These are phyloP conservation scores for Ascomycota sp. DNA, from an alignment of 2,329 filamentous ascomycete genomes.

Conservation along the genomic window DNA sequence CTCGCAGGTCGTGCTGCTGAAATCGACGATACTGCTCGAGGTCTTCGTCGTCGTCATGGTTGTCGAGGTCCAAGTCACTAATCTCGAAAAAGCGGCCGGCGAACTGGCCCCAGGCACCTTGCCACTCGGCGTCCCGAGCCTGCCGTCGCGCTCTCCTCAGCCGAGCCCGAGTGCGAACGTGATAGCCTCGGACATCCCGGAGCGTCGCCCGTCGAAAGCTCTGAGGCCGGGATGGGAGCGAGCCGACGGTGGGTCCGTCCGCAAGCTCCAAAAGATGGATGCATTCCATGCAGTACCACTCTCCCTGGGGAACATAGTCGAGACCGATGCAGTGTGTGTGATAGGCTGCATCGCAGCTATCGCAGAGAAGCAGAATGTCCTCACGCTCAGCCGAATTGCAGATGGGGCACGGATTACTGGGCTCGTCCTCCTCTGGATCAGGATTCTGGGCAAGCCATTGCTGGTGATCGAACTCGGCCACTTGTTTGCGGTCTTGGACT, in stretches of 20 bases:
- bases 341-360: constrained; percentile 71
- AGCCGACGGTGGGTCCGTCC: constrained; percentile 5
- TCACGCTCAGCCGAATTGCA: constrained; percentile 66
- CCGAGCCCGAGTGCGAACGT: constrained; percentile 32
- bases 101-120: constrained; percentile 57
- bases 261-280: constrained; percentile 22
- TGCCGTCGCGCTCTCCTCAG: constrained; percentile 32
- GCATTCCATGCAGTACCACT: constrained; percentile 87
- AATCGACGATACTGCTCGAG: constrained; percentile 30
- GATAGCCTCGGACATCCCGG: constrained; percentile 12
- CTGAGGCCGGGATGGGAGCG: constrained; percentile 6
- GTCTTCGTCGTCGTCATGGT: constrained; percentile 40
- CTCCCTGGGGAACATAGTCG: constrained; percentile 48
- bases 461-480: constrained; percentile 68
- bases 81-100: constrained; percentile 38
- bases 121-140: constrained; percentile 65
- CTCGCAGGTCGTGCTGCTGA: constrained; percentile 32
- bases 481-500: constrained; percentile 69
- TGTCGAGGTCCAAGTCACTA: constrained; percentile 19
- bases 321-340: constrained; percentile 83
- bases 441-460: constrained; percentile 48
- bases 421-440: constrained; percentile 46
- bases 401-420: constrained; percentile 53
- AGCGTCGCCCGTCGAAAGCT: constrained; percentile 11
- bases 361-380: constrained; percentile 70